phyloP scores from a whole-genome alignment of 2,329 filamentous ascomycete species.

The Hypocreales sp. region DNA sequence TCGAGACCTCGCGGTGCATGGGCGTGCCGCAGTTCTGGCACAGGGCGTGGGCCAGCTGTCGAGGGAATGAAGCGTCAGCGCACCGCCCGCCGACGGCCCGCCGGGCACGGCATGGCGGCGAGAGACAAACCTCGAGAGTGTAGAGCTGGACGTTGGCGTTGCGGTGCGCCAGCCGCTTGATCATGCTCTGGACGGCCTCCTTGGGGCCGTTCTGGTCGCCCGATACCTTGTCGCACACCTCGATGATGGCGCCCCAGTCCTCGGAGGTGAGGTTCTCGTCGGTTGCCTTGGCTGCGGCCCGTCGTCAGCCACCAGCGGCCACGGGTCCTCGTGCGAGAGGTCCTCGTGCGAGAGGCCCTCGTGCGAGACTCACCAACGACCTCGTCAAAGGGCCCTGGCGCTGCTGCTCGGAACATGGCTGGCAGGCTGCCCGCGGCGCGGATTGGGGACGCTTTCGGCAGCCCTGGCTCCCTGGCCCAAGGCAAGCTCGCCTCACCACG shows the following conservation, averaged over 20 bases:
- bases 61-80: not conserved
- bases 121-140: conserved; percentile 66
- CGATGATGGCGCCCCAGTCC: conserved; percentile 50
- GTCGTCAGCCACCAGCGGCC: conserved; percentile 5
- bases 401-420: conserved; percentile 44
- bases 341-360: conserved; percentile 2
- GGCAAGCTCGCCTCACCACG: not conserved
- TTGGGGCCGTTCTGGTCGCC: conserved; percentile 48
- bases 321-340: not conserved
- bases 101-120: no score
- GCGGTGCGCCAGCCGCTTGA: conserved; percentile 80
- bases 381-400: conserved; percentile 42
- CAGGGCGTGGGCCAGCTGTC: conserved; percentile 70
- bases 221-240: conserved; percentile 45
- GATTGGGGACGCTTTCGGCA: no score
- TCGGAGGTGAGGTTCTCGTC: conserved; percentile 93
- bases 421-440: conserved; percentile 6
- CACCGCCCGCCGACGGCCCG: no score
- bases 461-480: not conserved
- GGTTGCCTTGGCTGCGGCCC: conserved; percentile 52
- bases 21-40: conserved; percentile 80
- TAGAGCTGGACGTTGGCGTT: conserved; percentile 96
- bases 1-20: conserved; percentile 81
- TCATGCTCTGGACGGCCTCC: conserved; percentile 77
- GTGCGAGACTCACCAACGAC: conserved; percentile 43